Percentiles rank a stretch among this genome's conserved stretches.
Conservation (phyloP, 2,329 filamentous ascomycete species). For the Clonostachys byssicola region DNA sequence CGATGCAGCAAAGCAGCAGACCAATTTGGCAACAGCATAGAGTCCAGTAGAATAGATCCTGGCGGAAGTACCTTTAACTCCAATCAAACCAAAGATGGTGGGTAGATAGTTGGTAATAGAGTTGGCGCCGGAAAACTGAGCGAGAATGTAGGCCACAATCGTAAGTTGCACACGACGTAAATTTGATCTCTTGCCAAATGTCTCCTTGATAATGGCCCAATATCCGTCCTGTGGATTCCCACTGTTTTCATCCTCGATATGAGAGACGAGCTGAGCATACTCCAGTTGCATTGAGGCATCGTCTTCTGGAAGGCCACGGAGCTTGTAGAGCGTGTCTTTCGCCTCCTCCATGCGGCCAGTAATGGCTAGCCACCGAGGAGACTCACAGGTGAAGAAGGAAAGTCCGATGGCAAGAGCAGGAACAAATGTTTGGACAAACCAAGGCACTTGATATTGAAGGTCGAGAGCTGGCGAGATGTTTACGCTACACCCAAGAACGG, state of each 20-base stretch:
- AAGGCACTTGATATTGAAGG: slow-evolving; percentile 3
- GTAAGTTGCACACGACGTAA: slow-evolving; percentile 14
- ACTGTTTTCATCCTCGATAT: background rate
- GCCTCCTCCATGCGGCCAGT: background rate
- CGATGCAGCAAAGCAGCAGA: slow-evolving; percentile 7
- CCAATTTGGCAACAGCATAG: slow-evolving; percentile 10
- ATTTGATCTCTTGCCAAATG: slow-evolving; percentile 4
- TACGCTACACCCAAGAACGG: slow-evolving; percentile 18
- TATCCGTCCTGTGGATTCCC: background rate
- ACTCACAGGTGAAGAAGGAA: background rate
- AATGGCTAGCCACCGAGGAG: background rate
- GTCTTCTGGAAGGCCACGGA: background rate
- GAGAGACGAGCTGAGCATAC: background rate
- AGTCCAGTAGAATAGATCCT: slow-evolving; percentile 12
- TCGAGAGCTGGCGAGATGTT: slow-evolving; percentile 4
- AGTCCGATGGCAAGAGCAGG: too few relatives aligned
- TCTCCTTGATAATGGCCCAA: background rate
- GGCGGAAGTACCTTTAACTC: slow-evolving; percentile 8
- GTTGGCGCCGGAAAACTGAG: slow-evolving; percentile 11
- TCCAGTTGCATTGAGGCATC: background rate
- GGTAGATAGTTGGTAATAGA: slow-evolving; percentile 11
- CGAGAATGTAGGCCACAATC: slow-evolving; percentile 10
- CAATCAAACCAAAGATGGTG: slow-evolving; percentile 9
- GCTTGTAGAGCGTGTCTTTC: background rate
- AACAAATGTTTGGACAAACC: too few relatives aligned